These are phyloP conservation scores for Protea cynaroides DNA, from an alignment of 164 flowering plant genomes.

Conservation along the genomic window DNA sequence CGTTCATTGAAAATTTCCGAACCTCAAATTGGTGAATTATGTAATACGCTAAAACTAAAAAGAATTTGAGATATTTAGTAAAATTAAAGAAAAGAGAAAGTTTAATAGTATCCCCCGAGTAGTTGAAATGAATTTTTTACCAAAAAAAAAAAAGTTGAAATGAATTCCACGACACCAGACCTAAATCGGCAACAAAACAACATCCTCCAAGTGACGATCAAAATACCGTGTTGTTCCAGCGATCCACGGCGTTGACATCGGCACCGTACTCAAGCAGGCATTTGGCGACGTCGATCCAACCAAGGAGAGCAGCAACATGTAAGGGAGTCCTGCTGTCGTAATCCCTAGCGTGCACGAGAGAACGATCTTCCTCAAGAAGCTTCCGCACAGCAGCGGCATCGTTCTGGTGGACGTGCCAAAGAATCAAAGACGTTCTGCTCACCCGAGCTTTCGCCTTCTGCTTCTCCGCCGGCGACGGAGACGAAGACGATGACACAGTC, in stretches of 20 bases:
- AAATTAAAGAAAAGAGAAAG: no score
- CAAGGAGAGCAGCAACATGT: constrained; percentile 94
- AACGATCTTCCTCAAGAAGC: constrained; percentile 81
- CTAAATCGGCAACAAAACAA: not conserved
- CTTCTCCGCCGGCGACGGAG: constrained; percentile 24
- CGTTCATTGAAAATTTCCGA: no score
- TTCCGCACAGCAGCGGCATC: constrained; percentile 72
- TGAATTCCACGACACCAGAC: not conserved
- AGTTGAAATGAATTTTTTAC: not conserved
- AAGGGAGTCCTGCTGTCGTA: constrained; percentile 89
- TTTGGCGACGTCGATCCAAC: constrained; percentile 90
- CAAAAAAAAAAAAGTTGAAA: no score
- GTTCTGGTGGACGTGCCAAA: constrained; percentile 99
- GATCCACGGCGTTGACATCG: constrained; percentile 96
- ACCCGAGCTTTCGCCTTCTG: constrained; percentile 87
- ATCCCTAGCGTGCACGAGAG: constrained; percentile 79
- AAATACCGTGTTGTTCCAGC: constrained; percentile 91
- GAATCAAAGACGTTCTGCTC: constrained; percentile 76
- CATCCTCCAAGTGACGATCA: no score
- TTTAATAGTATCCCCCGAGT: no score
- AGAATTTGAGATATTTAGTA: no score
- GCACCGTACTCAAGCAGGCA: constrained; percentile 76
- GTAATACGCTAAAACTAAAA: no score
- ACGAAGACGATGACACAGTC: constrained; percentile 8
- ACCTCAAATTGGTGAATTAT: no score